Evolutionary conservation across 2,329 filamentous ascomycete genomes (phyloP).

Genomic region (Beauveria sp.): DNA sequence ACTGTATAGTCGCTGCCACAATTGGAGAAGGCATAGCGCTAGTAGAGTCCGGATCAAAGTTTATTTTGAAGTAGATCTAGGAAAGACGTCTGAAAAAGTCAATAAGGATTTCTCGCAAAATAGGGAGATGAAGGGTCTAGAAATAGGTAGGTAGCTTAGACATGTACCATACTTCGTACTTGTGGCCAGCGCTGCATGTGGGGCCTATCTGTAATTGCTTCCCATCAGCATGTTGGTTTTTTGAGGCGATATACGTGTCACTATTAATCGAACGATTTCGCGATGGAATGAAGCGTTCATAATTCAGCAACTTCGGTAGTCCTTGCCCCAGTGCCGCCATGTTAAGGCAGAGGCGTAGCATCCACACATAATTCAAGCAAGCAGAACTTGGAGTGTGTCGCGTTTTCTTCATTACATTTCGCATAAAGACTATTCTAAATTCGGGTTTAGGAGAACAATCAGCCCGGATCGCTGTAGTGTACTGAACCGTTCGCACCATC

Average conservation of each 20-base stretch:
- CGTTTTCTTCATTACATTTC: conserved; percentile 9
- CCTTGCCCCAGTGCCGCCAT: not conserved
- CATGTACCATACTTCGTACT: not conserved
- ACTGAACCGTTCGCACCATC: not conserved
- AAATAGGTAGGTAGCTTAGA: not conserved
- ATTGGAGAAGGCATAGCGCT: conserved; percentile 32
- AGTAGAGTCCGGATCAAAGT: not conserved
- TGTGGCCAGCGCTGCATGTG: not conserved
- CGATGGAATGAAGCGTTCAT: not conserved
- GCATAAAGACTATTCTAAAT: conserved; percentile 6
- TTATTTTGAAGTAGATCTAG: not conserved
- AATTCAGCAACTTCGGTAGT: not conserved
- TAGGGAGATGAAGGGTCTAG: not conserved
- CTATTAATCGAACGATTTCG: not conserved
- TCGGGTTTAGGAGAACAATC: not conserved
- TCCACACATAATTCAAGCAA: not conserved
- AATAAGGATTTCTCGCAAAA: not conserved
- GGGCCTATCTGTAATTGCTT: not conserved
- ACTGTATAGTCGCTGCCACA: conserved; percentile 55
- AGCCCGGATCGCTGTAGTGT: not conserved
- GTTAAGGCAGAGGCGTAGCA: not conserved
- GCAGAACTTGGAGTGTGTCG: not conserved
- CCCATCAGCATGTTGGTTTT: not conserved
- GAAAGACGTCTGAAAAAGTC: not conserved
- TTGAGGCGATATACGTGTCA: not conserved